Evolutionary conservation across 1,139 yeast species (phyloP), one percentile per base, ranked within the genome.

Genomic region (Kodamaea plutei): DNA sequence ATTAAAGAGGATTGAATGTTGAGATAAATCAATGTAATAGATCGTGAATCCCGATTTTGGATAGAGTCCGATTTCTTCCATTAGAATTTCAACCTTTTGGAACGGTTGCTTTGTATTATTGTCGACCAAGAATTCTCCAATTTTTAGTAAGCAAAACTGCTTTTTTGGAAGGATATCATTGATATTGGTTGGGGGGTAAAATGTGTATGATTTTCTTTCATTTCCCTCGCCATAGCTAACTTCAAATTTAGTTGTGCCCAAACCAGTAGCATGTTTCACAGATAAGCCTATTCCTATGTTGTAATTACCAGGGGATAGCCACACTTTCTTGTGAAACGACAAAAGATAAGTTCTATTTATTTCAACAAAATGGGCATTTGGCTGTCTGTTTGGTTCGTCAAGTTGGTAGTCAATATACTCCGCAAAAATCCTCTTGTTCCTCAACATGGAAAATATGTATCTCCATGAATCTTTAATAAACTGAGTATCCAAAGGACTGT

Each of bases 21-120:
- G 69, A 10, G 69, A 53, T 11, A 79, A 61, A 41, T 78, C 84
- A 29, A 79, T 61, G 45, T 70, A 79, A 37, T 70, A 76, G 4
- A 81, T 69, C 18, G 76, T 51, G 35, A 79, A 69, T 1, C 81
- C 80, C 1, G 74, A 62, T 44, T 78, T 79, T 23, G 74, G 49
- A 39, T 69, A 66, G 15, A 71, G 53, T 0, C 83, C 84, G 4
- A 70, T 65, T 41, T 80, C 88, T 42, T 77, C 83, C 68, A 79
- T 68, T 1, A 62, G 54, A 11, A 81, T 48, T 24, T 63, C 63
- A 3, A 77, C 61, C 35, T 60, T 58, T 14, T 56, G 48, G 23
- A 68, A 42, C 25, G 20, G 8, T 20, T 11, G n/a, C 5, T 2
- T 7, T 9, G 14, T 18, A 6, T 24, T 15, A 6, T 28, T 37